These are phyloP conservation scores for Gracilaria caudata DNA, from an alignment of 23 red algal species.

Conservation along the genomic window DNA sequence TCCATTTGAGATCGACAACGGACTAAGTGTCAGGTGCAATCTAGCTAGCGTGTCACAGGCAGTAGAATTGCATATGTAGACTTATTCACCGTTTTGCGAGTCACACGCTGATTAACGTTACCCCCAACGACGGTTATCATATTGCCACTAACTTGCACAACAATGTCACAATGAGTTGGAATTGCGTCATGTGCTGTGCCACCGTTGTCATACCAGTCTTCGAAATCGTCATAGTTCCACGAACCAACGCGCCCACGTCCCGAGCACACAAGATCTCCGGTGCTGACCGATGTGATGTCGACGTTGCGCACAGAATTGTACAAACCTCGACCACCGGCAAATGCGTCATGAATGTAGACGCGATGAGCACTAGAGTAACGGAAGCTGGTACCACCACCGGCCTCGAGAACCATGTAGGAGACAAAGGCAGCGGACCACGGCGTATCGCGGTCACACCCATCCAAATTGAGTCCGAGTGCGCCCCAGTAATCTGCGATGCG, in stretches of 20 bases:
- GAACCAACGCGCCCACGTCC: neutral
- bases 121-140: neutral
- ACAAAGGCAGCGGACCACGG: constrained; percentile 4
- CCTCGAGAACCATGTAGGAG: constrained; percentile 5
- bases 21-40: too few relatives aligned
- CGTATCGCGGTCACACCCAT: neutral
- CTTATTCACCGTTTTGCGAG: neutral
- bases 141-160: constrained; percentile 1
- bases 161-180: constrained; percentile 12
- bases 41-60: neutral
- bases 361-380: constrained; percentile 9
- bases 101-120: constrained; percentile 7
- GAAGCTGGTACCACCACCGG: constrained; percentile 7
- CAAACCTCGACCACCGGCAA: constrained; percentile 7
- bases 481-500: neutral
- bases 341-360: constrained; percentile 6
- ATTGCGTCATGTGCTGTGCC: neutral
- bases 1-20: too few relatives aligned
- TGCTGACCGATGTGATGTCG: neutral
- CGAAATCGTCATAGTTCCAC: neutral
- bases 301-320: constrained; percentile 10
- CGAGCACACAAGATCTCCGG: constrained; percentile 8
- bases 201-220: neutral
- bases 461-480: constrained; percentile 4
- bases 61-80: constrained; percentile 1